Percentiles rank a stretch among this genome's conserved stretches.
Evolutionary conservation across 495 filamentous ascomycete genomes (phyloP).

Genomic region (Sphaerosporella brunnea): DNA sequence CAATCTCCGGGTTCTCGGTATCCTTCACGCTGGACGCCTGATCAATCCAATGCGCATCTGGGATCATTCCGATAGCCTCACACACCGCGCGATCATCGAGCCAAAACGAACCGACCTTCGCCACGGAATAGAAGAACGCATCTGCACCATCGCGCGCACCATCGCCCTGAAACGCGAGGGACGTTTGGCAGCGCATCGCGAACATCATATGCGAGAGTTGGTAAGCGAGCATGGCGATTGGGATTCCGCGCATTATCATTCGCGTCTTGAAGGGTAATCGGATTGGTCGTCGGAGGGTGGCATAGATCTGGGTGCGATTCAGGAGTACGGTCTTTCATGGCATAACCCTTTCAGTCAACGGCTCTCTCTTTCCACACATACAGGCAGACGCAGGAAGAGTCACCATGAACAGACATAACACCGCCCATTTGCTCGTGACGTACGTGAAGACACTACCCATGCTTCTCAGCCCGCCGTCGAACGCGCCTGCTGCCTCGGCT

Average conservation of each 20-base stretch:
- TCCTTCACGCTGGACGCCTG: constrained; percentile 32
- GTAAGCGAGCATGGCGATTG: constrained; percentile 53
- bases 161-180: constrained; percentile 9
- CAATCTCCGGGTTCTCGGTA: constrained; percentile 25
- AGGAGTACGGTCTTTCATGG: constrained; percentile 50
- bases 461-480: constrained; percentile 27
- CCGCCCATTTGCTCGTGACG: constrained; percentile 81
- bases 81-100: constrained; percentile 17
- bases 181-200: constrained; percentile 79
- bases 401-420: constrained; percentile 65
- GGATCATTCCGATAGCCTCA: constrained; percentile 21
- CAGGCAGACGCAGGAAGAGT: background rate
- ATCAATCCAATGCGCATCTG: constrained; percentile 15
- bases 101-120: constrained; percentile 18
- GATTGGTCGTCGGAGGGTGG: constrained; percentile 63
- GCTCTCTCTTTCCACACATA: too few species aligned
- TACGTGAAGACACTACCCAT: constrained; percentile 84
- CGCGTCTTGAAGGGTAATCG: constrained; percentile 53
- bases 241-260: constrained; percentile 51
- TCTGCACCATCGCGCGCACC: constrained; percentile 8
- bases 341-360: background rate
- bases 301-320: constrained; percentile 85
- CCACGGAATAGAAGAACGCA: constrained; percentile 15
- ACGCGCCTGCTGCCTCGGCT: background rate
- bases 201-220: constrained; percentile 56